Base-by-base conservation (phyloP, 768 basidiomycete species). In the Mycena sanguinolenta region DNA sequence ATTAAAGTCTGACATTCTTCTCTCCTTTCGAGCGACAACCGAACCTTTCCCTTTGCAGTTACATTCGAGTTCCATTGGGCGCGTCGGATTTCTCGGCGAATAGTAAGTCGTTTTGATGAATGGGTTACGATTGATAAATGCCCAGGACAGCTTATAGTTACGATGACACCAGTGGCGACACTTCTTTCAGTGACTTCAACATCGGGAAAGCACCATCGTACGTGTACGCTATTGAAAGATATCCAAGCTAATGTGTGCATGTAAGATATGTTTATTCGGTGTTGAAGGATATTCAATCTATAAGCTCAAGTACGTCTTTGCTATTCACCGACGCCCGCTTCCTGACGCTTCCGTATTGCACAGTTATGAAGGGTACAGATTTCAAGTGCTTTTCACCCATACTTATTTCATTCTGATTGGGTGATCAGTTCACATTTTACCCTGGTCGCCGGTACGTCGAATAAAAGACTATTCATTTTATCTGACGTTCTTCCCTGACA, bases 401-500 rank as follows among this genome's bases (percentile, higher is more conserved):
- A 36, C 38, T 59, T 34, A 19, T 34, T 44, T 42, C 44, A 49
- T 12, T 36, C 39, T 53, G 53, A 72, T 58, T 6, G 8, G 54
- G 36, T 71, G 30, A 28, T 23, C 36, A 73, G 81, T 92, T 23
- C 89, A 92, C 70, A 70, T 92, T 8, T 60, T 91, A 19, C 91
- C 93, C 7, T 94, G 93, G 93, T 92, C 92, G 30, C 91, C 92
- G 3, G 92, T 92, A 76, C 70, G 87, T 80, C 28, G 8, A 12
- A 23, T 34, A 57, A 12, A 13, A 7, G n/a, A 34, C 21, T 38
- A 38, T 25, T 21, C 21, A 23, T 25, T 28, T 5, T 19, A 46
- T 0, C 21, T 67, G 28, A 60, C 68, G 19, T 38, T 27, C 53
- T 46, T 13, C 32, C n/a, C 49, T 46, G 16, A 42, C 65, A 93